Conservation (phyloP, 2,329 filamentous ascomycete genomes). For the Fusarium camptoceras region DNA sequence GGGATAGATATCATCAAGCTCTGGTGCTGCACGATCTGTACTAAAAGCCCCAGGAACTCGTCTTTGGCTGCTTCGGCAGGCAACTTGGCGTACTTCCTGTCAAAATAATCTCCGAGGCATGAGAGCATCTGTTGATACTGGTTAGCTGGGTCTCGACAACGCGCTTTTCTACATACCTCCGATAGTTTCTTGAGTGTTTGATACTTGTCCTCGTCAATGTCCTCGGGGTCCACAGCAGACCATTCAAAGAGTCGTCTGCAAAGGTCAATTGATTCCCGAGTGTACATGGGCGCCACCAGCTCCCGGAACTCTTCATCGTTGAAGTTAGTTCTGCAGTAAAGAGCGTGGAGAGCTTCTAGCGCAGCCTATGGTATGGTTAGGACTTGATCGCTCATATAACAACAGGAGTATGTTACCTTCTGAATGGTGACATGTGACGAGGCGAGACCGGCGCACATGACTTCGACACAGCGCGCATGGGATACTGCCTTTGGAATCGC, state of each 20-base stretch:
- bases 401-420: constrained; percentile 63
- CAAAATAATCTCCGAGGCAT: constrained; percentile 84
- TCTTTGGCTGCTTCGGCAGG: constrained; percentile 73
- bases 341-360: constrained; percentile 83
- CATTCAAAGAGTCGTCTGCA: constrained; percentile 81
- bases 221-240: constrained; percentile 81
- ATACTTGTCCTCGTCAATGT: constrained; percentile 93
- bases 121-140: constrained; percentile 75
- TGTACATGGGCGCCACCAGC: constrained; percentile 84
- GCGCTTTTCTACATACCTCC: constrained; percentile 69
- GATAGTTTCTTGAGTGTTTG: constrained; percentile 92
- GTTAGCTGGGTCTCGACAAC: not conserved
- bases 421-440: constrained; percentile 78
- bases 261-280: constrained; percentile 75
- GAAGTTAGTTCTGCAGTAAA: constrained; percentile 81
- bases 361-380: constrained; percentile 67
- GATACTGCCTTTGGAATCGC: constrained; percentile 85
- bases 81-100: constrained; percentile 77
- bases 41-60: constrained; percentile 82
- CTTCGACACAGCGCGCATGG: constrained; percentile 75
- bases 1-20: constrained; percentile 95
- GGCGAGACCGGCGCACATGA: constrained; percentile 78
- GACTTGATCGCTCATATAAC: not conserved
- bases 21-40: constrained; percentile 82
- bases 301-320: constrained; percentile 81